Base-by-base conservation (phyloP, 306 rosid species). In the Quercus glauca region DNA sequence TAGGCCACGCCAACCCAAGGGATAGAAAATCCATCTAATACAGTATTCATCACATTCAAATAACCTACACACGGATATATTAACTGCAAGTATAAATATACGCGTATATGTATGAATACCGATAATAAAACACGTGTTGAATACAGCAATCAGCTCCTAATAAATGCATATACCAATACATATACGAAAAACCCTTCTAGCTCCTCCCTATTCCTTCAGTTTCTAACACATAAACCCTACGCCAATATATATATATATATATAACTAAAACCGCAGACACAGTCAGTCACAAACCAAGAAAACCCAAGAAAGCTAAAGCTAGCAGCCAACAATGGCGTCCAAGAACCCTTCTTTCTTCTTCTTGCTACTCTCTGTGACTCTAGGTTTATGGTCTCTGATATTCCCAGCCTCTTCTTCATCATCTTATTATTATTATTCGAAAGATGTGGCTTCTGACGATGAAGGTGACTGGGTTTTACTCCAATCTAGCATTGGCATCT, bases 391-490 rank as follows among this genome's bases (percentile, higher is more conserved):
- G 20, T 69, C 23, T 74, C 64, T 31, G 45, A 49, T 78, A 18
- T 31, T 33, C 8, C 1, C 51, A 0, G 73, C 43, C 4, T 13
- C 35, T 28, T 14, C 43, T 23, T 73, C 84, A 12, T 33, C 59
- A 1, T 19, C 78, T 37, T 55, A 0, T 0, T 26, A 41, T 41
- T 41, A 41, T 41, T 37, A 37, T 37, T 37, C 3, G 45, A 41
- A 41, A 41, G 45, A 41, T 0, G 3, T 8, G 45, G 45, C 53
- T 2, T 21, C 59, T 17, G 45, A 17, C 29, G 52, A 23, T 7
- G 92, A 88, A 0, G 96, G 97, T 0, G 72, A 78, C 41, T 93
- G 98, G 98, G 21, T 60, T n/a, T 81, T 89, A 19, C 80, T 93
- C 18, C 87, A 84, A 14, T 26, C 55, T 2, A 85, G 86, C 88